Evolutionary conservation across 106 monocot genomes (phyloP), one percentile per base, ranked within the genome.

Genomic region (Acorus gramineus): DNA sequence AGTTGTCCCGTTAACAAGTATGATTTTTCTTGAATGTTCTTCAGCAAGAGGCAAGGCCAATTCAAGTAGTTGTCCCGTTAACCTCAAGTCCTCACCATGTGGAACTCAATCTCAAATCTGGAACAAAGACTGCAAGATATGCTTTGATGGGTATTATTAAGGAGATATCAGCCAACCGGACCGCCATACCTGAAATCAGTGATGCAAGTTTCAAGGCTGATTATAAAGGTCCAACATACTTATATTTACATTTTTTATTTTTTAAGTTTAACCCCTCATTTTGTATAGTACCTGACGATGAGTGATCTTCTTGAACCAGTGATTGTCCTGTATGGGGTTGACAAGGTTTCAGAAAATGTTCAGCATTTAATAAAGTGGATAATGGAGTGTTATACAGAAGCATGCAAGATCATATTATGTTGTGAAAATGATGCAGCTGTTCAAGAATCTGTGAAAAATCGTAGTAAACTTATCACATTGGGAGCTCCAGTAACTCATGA

Each of bases 341-440:
- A 80, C 49, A 80, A 76, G 72, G 76, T 59, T n/a, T 55, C 52
- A 13, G 76, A 80, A 59, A 80, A 56, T 68, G 49, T 72, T 59
- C 80, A 80, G 44, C 71, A 76, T 46, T 14, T 80, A 46, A 76
- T 80, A 43, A 80, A 80, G 62, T 80, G 80, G 80, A 54, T 72
- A 59, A 76, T 80, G 47, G 80, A 80, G 12, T 71, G 71, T 42
- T 72, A 71, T 44, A 53, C 67, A 13, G 71, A 80, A 53, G 28
- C 71, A 63, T 71, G 55, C 58, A 76, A 76, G 58, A 71, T 80
- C 42, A 59, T 80, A 44, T 28, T 80, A 2, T 76, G 76, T 64
- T 80, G 80, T 68, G 71, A 72, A 59, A 63, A 80, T 66, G 80
- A 76, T 11, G 49, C 71, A 14, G 8, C 63, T 71, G 59, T 80